Evolutionary conservation across 441 rosid species (phyloP), one percentile per base, ranked within the genome.

Genomic region (Eugenia klotzschiana): DNA sequence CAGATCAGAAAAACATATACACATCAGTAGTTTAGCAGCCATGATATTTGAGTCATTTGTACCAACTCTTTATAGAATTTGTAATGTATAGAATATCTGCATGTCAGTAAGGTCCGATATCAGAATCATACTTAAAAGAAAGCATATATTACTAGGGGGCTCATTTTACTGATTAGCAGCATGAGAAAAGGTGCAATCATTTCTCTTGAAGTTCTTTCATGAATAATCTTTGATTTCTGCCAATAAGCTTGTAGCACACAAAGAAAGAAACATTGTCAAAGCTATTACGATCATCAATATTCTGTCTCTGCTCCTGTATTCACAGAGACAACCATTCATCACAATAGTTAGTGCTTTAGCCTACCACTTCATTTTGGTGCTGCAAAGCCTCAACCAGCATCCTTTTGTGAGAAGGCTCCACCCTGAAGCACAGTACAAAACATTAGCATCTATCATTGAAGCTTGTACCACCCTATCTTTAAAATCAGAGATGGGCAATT

Each of bases 311-410:
- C 29, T 25, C 3, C 18, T 77, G 37, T 41, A 41, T 55, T 79
- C 81, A 26, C 51, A 50, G 33, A 55, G 18, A 83, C 51, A 79
- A 52, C 41, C 14, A 20, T 20, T 33, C 8, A 46, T 40, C 0
- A 20, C n/a, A 33, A 29, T 79, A 79, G 77, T 69, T 37, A 69
- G 77, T 40, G 23, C 25, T 69, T 27, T 69, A 81, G 82, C 79
- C 40, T 95, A 95, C 99, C 96, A 97, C 98, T 95, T 97, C 99
- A 87, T 97, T 97, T 90, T 97, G 98, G 90, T 91, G 94, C 87
- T 92, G 98, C 64, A 97, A 88, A 87, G 98, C 97, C 90, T 97
- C 99, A 87, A 97, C 99, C 83, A 97, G 98, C 98, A 95, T 94
- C 90, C 96, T 94, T 88, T 97, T 97, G 86, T 97, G 99, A 84